These are phyloP conservation scores for Nigrospora osmanthi DNA, from an alignment of 2,329 filamentous ascomycete genomes.

Conservation along the genomic window DNA sequence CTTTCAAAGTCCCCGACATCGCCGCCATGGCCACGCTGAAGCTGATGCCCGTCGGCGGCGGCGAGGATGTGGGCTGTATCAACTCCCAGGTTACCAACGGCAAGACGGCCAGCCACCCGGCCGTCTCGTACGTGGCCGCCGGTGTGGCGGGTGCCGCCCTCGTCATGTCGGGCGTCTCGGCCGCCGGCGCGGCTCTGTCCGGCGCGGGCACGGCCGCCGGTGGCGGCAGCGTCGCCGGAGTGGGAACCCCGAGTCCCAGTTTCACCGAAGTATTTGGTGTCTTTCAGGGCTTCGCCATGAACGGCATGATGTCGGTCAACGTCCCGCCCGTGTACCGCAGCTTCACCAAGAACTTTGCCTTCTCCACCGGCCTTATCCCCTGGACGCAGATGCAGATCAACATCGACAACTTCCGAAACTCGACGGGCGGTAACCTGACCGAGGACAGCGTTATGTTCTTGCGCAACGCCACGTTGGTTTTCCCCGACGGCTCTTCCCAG, in stretches of 20 bases:
- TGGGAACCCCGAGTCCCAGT: slow-evolving; percentile 65
- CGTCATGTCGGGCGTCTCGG: slow-evolving; percentile 62
- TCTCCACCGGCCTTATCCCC: slow-evolving; percentile 76
- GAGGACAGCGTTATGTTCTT: slow-evolving; percentile 69
- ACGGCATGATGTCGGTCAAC: slow-evolving; percentile 89
- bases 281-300: slow-evolving; percentile 92
- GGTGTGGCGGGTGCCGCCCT: slow-evolving; percentile 82
- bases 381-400: slow-evolving; percentile 73
- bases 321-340: slow-evolving; percentile 83
- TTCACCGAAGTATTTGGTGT: slow-evolving; percentile 81
- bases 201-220: slow-evolving; percentile 40
- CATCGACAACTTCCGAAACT: slow-evolving; percentile 76
- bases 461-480: slow-evolving; percentile 67
- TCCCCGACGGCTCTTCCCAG: slow-evolving; percentile 49
- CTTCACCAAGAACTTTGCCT: slow-evolving; percentile 89
- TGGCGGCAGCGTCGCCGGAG: slow-evolving; percentile 51
- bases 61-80: slow-evolving; percentile 69
- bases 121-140: slow-evolving; percentile 75
- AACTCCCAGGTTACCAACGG: slow-evolving; percentile 78
- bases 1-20: slow-evolving; percentile 85
- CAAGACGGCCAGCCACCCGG: slow-evolving; percentile 67
- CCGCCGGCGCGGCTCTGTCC: slow-evolving; percentile 52
- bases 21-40: slow-evolving; percentile 76
- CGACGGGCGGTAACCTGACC: slow-evolving; percentile 82
- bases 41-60: slow-evolving; percentile 54